Percentiles rank a stretch among this genome's conserved stretches.
Evolutionary conservation across 768 basidiomycete genomes (phyloP).

Genomic region (Collybia sp.): DNA sequence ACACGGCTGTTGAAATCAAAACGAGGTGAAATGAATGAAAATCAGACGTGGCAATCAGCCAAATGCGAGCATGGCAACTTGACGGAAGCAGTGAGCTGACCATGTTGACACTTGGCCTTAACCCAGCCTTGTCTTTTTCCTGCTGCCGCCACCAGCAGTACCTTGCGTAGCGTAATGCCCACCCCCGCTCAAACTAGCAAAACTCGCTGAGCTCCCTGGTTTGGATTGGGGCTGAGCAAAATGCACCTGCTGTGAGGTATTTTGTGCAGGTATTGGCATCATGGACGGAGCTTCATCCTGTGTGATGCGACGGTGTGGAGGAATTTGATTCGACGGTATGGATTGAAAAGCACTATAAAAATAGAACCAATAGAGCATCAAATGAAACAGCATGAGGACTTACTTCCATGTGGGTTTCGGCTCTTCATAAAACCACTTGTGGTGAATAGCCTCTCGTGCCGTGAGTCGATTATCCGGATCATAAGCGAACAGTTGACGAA

Average conservation of each 20-base stretch:
- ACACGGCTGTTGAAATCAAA: no score
- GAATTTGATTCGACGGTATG: conserved; percentile 59
- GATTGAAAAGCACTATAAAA: conserved; percentile 66
- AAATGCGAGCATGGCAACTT: no score
- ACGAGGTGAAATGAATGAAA: no score
- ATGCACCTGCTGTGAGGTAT: conserved; percentile 34
- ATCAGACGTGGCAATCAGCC: no score
- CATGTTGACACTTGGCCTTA: conserved; percentile 13
- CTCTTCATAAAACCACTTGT: conserved; percentile 92
- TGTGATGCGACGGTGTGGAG: conserved; percentile 85
- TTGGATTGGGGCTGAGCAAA: conserved; percentile 54
- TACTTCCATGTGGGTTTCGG: conserved; percentile 84
- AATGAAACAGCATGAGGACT: conserved; percentile 19
- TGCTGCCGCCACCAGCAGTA: conserved; percentile 30
- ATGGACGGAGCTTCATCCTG: conserved; percentile 90
- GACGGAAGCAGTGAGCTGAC: no score
- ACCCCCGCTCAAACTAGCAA: conserved; percentile 59
- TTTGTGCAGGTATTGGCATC: conserved; percentile 58
- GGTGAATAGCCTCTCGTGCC: conserved; percentile 74
- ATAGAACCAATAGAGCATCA: neutral
- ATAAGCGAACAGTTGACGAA: conserved; percentile 83
- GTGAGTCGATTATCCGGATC: conserved; percentile 86
- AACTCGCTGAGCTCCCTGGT: conserved; percentile 58
- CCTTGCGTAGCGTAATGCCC: conserved; percentile 32
- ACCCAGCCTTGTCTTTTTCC: conserved; percentile 60